These are phyloP conservation scores for Phialophora chinensis DNA, from an alignment of 2,329 filamentous ascomycete genomes.

Conservation along the genomic window DNA sequence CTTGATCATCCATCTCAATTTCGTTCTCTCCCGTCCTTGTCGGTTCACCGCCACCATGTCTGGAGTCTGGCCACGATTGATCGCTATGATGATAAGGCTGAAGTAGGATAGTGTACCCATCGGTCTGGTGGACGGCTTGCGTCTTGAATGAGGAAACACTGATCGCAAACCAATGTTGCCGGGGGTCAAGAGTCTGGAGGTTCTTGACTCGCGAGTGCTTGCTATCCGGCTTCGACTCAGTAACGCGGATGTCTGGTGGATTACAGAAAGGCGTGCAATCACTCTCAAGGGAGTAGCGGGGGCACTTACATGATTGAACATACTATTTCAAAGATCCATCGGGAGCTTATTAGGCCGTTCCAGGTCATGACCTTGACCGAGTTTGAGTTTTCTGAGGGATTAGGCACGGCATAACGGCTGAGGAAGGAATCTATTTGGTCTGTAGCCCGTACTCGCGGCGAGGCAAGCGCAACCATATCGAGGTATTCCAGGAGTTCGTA, in stretches of 20 bases:
- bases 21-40: neutral
- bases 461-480: constrained; percentile 58
- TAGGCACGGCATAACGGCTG: constrained; percentile 44
- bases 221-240: constrained; percentile 15
- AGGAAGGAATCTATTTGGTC: constrained; percentile 32
- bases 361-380: constrained; percentile 49
- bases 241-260: neutral
- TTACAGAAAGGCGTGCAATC: neutral
- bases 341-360: constrained; percentile 49
- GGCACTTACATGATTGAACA: constrained; percentile 33
- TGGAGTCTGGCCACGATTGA: neutral
- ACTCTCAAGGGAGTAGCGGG: neutral
- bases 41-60: neutral
- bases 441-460: constrained; percentile 45
- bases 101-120: constrained; percentile 38
- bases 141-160: constrained; percentile 34
- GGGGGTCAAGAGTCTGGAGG: constrained; percentile 9
- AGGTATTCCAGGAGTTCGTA: constrained; percentile 68
- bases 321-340: constrained; percentile 49
- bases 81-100: constrained; percentile 9
- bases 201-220: constrained; percentile 25
- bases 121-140: constrained; percentile 27
- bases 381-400: constrained; percentile 38
- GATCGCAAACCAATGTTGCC: constrained; percentile 34
- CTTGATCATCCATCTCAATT: neutral